These are phyloP conservation scores for Wickerhamiella brachini DNA, from an alignment of 805 yeast species.

Conservation along the genomic window DNA sequence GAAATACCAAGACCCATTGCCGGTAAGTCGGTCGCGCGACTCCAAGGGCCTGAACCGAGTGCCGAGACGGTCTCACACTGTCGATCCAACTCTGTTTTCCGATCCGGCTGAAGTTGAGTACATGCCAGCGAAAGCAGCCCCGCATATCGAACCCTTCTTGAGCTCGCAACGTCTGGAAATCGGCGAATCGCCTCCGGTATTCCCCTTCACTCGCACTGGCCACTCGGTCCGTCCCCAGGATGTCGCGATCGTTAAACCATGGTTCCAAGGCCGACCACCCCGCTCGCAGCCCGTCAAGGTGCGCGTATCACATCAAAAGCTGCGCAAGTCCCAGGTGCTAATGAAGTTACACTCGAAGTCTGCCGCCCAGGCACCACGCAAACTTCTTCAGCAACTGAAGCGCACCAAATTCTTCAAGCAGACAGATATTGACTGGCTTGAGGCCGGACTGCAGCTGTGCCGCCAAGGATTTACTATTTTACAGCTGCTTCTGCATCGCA, in stretches of 20 bases:
- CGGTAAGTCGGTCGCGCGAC: conserved; percentile 2
- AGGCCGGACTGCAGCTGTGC: conserved; percentile 90
- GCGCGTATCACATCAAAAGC: conserved; percentile 75
- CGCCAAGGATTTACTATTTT: conserved; percentile 91
- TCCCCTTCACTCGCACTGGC: conserved; percentile 70
- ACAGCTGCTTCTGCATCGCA: conserved; percentile 74
- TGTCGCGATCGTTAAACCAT: conserved; percentile 66
- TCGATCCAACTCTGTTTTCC: conserved; percentile 5
- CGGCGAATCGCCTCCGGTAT: conserved; percentile 59
- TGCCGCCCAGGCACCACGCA: conserved; percentile 33
- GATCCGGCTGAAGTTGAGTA: conserved; percentile 24
- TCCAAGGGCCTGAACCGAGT: conserved; percentile 6
- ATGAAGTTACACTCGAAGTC: conserved; percentile 48
- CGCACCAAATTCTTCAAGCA: conserved; percentile 81
- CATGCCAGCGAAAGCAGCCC: conserved; percentile 15
- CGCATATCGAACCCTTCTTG: conserved; percentile 30
- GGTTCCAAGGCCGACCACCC: conserved; percentile 50
- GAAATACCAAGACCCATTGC: background rate
- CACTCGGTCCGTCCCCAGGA: conserved; percentile 72
- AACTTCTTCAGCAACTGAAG: conserved; percentile 50
- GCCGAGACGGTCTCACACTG: background rate
- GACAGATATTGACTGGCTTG: conserved; percentile 94
- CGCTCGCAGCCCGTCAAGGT: conserved; percentile 56
- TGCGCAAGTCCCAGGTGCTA: conserved; percentile 61
- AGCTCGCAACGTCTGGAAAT: conserved; percentile 32